Percentiles rank a stretch among this genome's conserved stretches.
Evolutionary conservation across 331 rosid genomes (phyloP).

Genomic region (Saraca asoca): DNA sequence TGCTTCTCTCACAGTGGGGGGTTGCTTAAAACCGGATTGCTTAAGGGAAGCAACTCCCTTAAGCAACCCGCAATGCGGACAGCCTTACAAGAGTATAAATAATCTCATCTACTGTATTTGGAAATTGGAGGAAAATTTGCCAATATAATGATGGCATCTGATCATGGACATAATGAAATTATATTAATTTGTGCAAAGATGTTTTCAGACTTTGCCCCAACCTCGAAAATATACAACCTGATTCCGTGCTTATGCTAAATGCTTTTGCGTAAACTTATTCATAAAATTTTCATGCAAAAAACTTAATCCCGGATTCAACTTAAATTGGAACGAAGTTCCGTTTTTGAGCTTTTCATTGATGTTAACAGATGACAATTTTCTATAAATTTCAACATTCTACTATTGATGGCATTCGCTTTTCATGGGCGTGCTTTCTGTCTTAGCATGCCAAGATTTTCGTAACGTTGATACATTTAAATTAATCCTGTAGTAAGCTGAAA

Average conservation of each 20-base stretch:
- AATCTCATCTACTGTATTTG: too few relatives aligned
- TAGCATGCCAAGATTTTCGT: constrained; percentile 5
- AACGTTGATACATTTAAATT: neutral
- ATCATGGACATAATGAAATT: neutral
- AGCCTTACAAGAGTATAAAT: too few relatives aligned
- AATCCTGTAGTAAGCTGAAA: constrained; percentile 9
- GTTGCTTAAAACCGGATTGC: too few relatives aligned
- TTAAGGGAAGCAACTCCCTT: too few relatives aligned
- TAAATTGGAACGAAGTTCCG: neutral
- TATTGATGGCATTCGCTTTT: neutral
- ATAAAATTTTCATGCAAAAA: neutral
- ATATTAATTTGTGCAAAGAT: neutral
- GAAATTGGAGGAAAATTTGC: too few relatives aligned
- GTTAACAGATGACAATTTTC: neutral
- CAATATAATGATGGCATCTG: too few relatives aligned
- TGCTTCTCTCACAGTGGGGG: too few relatives aligned
- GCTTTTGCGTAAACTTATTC: neutral
- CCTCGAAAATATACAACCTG: neutral
- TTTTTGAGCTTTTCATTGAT: neutral
- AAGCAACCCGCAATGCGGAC: too few relatives aligned
- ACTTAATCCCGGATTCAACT: constrained; percentile 12
- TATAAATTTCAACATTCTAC: neutral
- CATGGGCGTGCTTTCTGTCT: neutral
- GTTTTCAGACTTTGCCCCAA: neutral
- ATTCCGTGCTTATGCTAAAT: neutral